phyloP scores from a whole-genome alignment of 805 yeast genomes.

The Saccharomycopsis selenospora region DNA sequence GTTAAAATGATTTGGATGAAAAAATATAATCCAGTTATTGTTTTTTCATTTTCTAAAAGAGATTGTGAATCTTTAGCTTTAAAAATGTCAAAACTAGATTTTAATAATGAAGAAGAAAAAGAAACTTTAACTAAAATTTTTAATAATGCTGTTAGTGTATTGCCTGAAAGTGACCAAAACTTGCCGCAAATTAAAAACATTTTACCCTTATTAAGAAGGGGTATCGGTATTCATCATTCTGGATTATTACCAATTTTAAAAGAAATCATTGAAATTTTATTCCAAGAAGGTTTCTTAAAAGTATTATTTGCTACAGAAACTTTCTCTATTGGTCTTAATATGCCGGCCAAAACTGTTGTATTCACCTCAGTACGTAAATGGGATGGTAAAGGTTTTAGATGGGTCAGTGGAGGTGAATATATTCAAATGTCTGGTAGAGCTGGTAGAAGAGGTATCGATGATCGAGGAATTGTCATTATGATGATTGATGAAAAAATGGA shows the following conservation, averaged over 20 bases:
- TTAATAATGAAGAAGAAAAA: conserved; percentile 90
- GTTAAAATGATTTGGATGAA: conserved; percentile 97
- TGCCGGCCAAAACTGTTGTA: conserved; percentile 99
- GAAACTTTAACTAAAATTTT: conserved; percentile 85
- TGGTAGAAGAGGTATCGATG: conserved; percentile 99
- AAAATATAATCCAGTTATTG: conserved; percentile 95
- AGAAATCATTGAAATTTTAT: conserved; percentile 90
- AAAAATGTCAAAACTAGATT: conserved; percentile 92
- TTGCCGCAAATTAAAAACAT: conserved; percentile 92
- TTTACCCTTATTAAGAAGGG: conserved; percentile 81
- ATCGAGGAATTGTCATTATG: conserved; percentile 97
- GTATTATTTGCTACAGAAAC: conserved; percentile 98
- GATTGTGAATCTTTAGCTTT: conserved; percentile 93
- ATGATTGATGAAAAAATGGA: conserved; percentile 99
- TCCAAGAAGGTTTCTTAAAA: conserved; percentile 93
- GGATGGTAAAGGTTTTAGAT: conserved; percentile 96
- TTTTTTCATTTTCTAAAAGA: conserved; percentile 93
- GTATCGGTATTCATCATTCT: conserved; percentile 98
- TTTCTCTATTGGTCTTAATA: conserved; percentile 93
- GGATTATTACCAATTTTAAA: conserved; percentile 90
- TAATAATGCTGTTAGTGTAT: conserved; percentile 77
- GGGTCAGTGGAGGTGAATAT: conserved; percentile 99
- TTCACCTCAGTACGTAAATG: conserved; percentile 96
- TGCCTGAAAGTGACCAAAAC: conserved; percentile 87
- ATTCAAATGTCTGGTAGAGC: conserved; percentile 99